phyloP scores from a whole-genome alignment of 768 basidiomycete species.

The Kwoniella sp. region DNA sequence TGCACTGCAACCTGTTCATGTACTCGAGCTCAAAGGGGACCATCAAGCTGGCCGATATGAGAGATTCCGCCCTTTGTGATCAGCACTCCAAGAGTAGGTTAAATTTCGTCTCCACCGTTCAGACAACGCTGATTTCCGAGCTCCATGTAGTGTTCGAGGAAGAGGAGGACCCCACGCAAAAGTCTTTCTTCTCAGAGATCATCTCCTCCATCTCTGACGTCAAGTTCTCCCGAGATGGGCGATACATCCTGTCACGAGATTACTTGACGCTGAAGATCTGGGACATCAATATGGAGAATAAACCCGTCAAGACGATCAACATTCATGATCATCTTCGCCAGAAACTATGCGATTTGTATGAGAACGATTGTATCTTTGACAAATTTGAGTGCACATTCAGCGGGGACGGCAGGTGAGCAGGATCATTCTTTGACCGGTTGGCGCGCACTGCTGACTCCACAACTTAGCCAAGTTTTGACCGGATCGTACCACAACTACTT shows the following conservation, averaged over 20 bases:
- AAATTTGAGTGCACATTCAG: constrained; percentile 99
- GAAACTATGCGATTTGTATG: constrained; percentile 97
- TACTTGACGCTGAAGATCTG: constrained; percentile 98
- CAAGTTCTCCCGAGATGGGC: constrained; percentile 96
- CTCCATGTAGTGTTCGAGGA: constrained; percentile 83
- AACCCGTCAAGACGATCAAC: constrained; percentile 94
- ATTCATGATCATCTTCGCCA: constrained; percentile 97
- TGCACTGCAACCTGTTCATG: constrained; percentile 98
- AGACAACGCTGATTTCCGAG: not conserved
- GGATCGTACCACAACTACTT: constrained; percentile 99
- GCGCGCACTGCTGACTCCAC: not conserved
- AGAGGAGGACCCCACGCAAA: constrained; percentile 93
- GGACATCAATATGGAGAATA: constrained; percentile 98
- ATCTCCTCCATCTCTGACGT: constrained; percentile 99
- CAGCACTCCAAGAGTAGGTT: constrained; percentile 88
- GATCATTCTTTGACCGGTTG: not conserved
- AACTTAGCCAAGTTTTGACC: constrained; percentile 84
- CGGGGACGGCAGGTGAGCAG: constrained; percentile 82
- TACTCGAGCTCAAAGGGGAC: constrained; percentile 99
- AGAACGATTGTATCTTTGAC: constrained; percentile 99
- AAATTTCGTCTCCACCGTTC: constrained; percentile 8
- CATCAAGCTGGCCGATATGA: constrained; percentile 99
- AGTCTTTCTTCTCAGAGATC: constrained; percentile 99
- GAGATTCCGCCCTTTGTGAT: constrained; percentile 95
- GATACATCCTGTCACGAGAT: constrained; percentile 94